Evolutionary conservation across 768 basidiomycete genomes (phyloP), one percentile per base, ranked within the genome.

Genomic region (Lyophyllum semitale): DNA sequence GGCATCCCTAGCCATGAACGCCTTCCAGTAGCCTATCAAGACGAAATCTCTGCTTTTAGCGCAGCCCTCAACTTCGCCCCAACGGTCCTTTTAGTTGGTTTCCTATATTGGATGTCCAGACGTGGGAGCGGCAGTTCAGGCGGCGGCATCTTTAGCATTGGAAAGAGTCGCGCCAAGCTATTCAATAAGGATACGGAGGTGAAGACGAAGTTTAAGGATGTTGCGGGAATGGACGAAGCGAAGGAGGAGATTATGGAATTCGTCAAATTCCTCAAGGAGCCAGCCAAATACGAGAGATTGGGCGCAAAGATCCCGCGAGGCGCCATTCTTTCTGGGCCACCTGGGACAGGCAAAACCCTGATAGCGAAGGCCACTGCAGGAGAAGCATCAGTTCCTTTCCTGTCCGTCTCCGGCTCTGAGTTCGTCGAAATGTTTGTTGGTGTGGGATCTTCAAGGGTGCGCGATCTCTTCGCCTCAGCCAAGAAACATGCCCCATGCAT

Each of bases 161-260:
- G 96, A 51, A 98, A 98, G 78, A 95, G 93, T 66, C 84, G 81
- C 57, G 97, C 97, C 13, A 93, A 87, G 73, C 76, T 97, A 67
- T 98, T 98, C 76, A 98, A 98, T 78, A 91, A 96, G 76, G 96
- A 99, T 63, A 94, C 91, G 30, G 91, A 95, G 49, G 88, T 98
- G 67, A 89, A 86, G 68, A 86, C 90, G 65, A 91, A 91, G 70
- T 99, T 99, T 78, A 87, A 87, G 74, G 95, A 99, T 68, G 93
- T 99, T 17, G 97, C 97, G 13, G 97, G 97, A 33, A 98, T 98
- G 96, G 97, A 99, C 74, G 97, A 99, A 73, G 97, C 95, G 41
- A 99, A 99, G 79, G 92, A 95, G 77, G 97, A 99, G 76, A 96
- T 99, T 64, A 96, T 98, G 93, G 97, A 99, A 70, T 99, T 98